Percentiles rank a stretch among this genome's conserved stretches.
Evolutionary conservation across 768 basidiomycete species (phyloP).

Genomic region (Clitopilus hobsonii): DNA sequence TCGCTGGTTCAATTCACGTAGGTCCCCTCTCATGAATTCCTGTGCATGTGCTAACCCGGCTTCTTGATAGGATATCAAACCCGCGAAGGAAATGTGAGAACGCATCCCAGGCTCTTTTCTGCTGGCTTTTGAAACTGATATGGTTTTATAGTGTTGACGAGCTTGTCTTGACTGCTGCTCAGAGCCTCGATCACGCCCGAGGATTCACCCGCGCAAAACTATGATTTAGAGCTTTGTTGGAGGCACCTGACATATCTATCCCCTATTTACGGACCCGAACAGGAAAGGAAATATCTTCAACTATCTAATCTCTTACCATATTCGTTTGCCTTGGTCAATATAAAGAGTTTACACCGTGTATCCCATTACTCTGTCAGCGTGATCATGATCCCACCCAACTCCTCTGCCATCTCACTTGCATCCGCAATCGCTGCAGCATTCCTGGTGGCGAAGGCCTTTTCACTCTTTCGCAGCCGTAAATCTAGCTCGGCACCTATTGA

Average conservation of each 20-base stretch:
- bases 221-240: constrained; percentile 15
- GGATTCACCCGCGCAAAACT: constrained; percentile 49
- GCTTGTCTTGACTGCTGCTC: constrained; percentile 66
- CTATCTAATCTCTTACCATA: neutral
- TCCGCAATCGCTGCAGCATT: neutral
- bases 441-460: neutral
- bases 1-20: constrained; percentile 66
- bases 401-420: neutral
- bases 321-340: neutral
- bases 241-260: neutral
- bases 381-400: neutral
- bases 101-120: constrained; percentile 19
- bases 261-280: neutral
- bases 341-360: neutral
- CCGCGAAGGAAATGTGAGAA: constrained; percentile 74
- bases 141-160: constrained; percentile 63
- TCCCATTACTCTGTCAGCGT: neutral
- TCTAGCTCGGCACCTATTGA: constrained; percentile 13
- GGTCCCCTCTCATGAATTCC: constrained; percentile 13
- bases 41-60: neutral
- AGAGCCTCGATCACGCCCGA: constrained; percentile 43
- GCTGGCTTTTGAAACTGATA: constrained; percentile 4
- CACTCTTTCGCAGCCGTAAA: neutral
- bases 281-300: neutral
- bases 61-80: constrained; percentile 61